Percentiles rank a stretch among this genome's conserved stretches.
Evolutionary conservation across 306 rosid genomes (phyloP).

Genomic region (Oemleria cerasiformis): DNA sequence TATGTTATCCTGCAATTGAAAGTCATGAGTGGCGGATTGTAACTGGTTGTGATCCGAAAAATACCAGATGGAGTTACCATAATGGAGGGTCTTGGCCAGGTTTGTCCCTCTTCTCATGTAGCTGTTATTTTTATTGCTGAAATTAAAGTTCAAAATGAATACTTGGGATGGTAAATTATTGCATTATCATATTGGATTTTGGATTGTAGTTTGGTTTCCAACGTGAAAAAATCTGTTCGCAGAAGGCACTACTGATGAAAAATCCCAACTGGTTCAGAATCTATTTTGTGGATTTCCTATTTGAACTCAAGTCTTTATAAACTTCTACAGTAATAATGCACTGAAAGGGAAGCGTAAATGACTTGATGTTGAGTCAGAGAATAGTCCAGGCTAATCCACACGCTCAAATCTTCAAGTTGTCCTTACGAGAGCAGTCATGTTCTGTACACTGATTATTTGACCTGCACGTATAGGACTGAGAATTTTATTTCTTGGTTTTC

Average conservation of each 20-base stretch:
- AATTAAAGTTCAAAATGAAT: neutral
- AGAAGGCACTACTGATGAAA: neutral
- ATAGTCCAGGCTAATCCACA: neutral
- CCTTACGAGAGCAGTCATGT: too few species aligned
- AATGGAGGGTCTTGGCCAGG: slow-evolving; percentile 99
- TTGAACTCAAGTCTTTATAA: neutral
- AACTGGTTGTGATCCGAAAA: slow-evolving; percentile 94
- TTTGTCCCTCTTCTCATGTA: slow-evolving; percentile 34
- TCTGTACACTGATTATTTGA: neutral
- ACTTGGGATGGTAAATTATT: neutral
- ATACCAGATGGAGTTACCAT: slow-evolving; percentile 96
- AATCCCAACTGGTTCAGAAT: neutral
- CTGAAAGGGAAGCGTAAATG: neutral
- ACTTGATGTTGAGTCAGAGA: neutral
- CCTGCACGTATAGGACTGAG: neutral
- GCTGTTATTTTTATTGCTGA: neutral
- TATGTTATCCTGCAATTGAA: slow-evolving; percentile 80
- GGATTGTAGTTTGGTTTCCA: slow-evolving; percentile 6
- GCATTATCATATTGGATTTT: neutral
- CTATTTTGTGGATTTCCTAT: neutral
- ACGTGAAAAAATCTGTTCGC: neutral
- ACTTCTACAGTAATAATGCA: neutral
- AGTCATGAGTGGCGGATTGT: slow-evolving; percentile 87
- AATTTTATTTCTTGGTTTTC: neutral
- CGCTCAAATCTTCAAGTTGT: neutral